Percentiles rank a stretch among this genome's conserved stretches.
These are phyloP conservation scores for Collybiopsis luxurians DNA, from an alignment of 768 basidiomycete species.

Conservation along the genomic window DNA sequence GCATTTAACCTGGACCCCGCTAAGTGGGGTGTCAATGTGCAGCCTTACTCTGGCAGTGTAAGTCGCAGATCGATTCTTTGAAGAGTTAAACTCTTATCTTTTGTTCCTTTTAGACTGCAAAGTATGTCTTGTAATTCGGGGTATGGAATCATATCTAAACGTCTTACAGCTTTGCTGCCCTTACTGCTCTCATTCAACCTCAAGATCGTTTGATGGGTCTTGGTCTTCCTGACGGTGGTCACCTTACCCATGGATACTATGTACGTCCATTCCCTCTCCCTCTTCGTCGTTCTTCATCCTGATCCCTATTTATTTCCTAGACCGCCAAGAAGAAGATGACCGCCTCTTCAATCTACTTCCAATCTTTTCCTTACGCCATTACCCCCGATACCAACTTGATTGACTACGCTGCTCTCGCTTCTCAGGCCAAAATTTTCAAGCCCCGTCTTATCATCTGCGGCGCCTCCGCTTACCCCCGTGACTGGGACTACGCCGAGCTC, in stretches of 20 bases:
- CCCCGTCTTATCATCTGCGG: conserved; percentile 95
- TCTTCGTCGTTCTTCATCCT: conserved; percentile 9
- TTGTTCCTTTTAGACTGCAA: conserved; percentile 64
- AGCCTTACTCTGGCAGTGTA: conserved; percentile 94
- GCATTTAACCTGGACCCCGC: conserved; percentile 94
- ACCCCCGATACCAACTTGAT: conserved; percentile 82
- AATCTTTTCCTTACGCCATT: conserved; percentile 92
- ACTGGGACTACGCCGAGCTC: conserved; percentile 92
- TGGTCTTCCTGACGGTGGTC: conserved; percentile 95
- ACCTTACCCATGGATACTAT: conserved; percentile 97
- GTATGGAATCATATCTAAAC: background rate
- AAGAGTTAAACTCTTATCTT: background rate
- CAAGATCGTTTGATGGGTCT: conserved; percentile 99
- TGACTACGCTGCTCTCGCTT: conserved; percentile 78
- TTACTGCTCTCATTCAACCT: conserved; percentile 94
- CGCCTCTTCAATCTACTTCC: conserved; percentile 99
- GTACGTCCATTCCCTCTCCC: conserved; percentile 38
- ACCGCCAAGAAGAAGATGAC: conserved; percentile 99
- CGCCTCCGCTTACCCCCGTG: conserved; percentile 97
- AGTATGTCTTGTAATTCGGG: conserved; percentile 46
- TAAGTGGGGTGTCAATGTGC: conserved; percentile 98
- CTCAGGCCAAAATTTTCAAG: conserved; percentile 93
- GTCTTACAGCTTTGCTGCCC: conserved; percentile 81
- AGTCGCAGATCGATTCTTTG: conserved; percentile 26
- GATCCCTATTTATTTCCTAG: conserved; percentile 31